Base-by-base conservation (phyloP, 495 filamentous ascomycete genomes). In the Penicillium pulvis region DNA sequence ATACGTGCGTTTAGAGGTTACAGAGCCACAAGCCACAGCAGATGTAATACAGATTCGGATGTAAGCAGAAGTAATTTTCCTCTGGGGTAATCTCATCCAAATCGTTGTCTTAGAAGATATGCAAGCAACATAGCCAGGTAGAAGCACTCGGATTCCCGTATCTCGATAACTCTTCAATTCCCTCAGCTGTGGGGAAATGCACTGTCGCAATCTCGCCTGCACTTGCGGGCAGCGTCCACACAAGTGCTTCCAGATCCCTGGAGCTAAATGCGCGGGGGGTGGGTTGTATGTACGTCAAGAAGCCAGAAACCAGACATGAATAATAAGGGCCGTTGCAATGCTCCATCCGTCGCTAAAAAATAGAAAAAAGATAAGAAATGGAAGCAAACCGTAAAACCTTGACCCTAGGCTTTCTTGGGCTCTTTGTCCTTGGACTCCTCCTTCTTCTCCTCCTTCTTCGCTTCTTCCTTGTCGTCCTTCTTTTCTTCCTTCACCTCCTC, bases 301-400 rank as follows among this genome's bases (percentile, higher is more conserved):
- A 53, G 47, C 56, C 49, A 52, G 42, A 59, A 52, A 53, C 49
- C 42, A 43, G 12, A 44, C 43, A 54, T 26, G 39, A 57, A 47
- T 49, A 48, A 49, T 42, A 57, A 49, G 58, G 61, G 56, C 59
- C 58, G 53, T 65, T 61, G 65, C 65, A 65, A 70, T 70, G 67
- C 67, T 70, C 65, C 67, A 66, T 68, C 67, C 67, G 59, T 65
- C 67, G 67, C 67, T 70, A 67, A 66, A 63, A 59, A 61, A 57
- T 55, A 50, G 57, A 63, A 36, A 46, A 23, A 51, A 49, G 51
- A 61, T 43, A 53, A 35, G 53, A 58, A 59, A 39, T 14, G 20
- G 41, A 49, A 49, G 53, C 42, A 60, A 56, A 52, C 39, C 42
- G 53, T 55, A 45, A 51, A 61, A 46, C 19, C 45, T 26, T 23